These are phyloP conservation scores for Neobulgaria alba DNA, from an alignment of 2,329 filamentous ascomycete species.

Conservation along the genomic window DNA sequence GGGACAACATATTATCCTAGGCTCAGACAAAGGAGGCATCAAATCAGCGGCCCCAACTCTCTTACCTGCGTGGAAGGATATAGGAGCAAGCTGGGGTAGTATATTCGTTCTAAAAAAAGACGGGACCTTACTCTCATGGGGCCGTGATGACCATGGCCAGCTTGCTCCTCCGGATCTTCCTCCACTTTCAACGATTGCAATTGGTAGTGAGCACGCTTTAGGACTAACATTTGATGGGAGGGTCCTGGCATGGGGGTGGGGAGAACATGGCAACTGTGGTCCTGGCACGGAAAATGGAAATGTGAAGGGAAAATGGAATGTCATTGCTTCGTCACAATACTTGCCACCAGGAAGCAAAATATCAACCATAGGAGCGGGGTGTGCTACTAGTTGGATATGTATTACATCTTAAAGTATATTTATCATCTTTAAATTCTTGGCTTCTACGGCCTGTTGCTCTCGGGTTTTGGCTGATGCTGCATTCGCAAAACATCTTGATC, in stretches of 20 bases:
- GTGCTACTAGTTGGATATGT: conserved; percentile 78
- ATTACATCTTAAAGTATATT: conserved; percentile 28
- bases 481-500: no score
- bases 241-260: conserved; percentile 89
- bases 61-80: conserved; percentile 52
- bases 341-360: conserved; percentile 45
- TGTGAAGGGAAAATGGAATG: conserved; percentile 61
- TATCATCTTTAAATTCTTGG: no score
- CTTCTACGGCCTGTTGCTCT: no score
- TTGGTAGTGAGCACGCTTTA: conserved; percentile 86
- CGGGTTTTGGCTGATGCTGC: no score
- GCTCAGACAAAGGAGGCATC: conserved; percentile 66
- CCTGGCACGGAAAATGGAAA: conserved; percentile 53
- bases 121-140: conserved; percentile 63
- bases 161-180: conserved; percentile 57
- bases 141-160: conserved; percentile 78
- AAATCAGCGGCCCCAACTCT: conserved; percentile 46
- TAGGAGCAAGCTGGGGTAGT: conserved; percentile 75
- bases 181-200: conserved; percentile 53
- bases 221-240: conserved; percentile 56
- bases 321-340: conserved; percentile 51
- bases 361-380: conserved; percentile 67
- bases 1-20: conserved; percentile 60
- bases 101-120: conserved; percentile 60
- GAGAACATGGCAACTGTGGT: conserved; percentile 95